Conservation (phyloP, 495 filamentous ascomycete species). For the Pseudomonodictys pantanalensis region DNA sequence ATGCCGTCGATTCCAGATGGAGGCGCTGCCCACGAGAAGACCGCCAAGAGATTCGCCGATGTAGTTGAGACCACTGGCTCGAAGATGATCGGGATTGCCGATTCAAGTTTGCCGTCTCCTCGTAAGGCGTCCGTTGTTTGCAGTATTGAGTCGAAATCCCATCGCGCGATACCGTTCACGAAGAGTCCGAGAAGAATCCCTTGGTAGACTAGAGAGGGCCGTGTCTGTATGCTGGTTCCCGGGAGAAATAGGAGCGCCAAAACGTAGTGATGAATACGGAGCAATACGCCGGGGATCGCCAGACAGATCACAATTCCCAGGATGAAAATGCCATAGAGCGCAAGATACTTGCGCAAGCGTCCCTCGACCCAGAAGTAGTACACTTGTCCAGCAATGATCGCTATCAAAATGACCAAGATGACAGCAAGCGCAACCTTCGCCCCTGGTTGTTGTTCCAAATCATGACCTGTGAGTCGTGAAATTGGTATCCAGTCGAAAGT, state of each 20-base stretch:
- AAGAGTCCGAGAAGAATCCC: constrained; percentile 83
- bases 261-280: constrained; percentile 93
- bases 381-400: constrained; percentile 39
- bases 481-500: constrained; percentile 46
- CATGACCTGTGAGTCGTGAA: constrained; percentile 42
- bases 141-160: constrained; percentile 85
- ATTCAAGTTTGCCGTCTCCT: constrained; percentile 65
- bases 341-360: constrained; percentile 39
- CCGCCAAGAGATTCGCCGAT: background rate
- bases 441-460: constrained; percentile 42
- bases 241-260: constrained; percentile 78
- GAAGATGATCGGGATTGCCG: constrained; percentile 60
- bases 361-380: constrained; percentile 42
- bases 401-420: constrained; percentile 38
- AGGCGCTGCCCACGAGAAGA: constrained; percentile 1
- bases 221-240: constrained; percentile 77
- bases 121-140: constrained; percentile 71
- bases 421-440: constrained; percentile 40
- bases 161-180: constrained; percentile 84
- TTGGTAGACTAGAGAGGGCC: constrained; percentile 74
- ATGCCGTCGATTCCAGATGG: constrained; percentile 59
- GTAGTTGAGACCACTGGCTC: constrained; percentile 14
- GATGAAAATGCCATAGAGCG: constrained; percentile 58
- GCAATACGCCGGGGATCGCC: constrained; percentile 66
- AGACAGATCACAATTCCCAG: constrained; percentile 51